Conservation (phyloP, 2,329 filamentous ascomycete genomes). For the Diaporthe destruens region DNA sequence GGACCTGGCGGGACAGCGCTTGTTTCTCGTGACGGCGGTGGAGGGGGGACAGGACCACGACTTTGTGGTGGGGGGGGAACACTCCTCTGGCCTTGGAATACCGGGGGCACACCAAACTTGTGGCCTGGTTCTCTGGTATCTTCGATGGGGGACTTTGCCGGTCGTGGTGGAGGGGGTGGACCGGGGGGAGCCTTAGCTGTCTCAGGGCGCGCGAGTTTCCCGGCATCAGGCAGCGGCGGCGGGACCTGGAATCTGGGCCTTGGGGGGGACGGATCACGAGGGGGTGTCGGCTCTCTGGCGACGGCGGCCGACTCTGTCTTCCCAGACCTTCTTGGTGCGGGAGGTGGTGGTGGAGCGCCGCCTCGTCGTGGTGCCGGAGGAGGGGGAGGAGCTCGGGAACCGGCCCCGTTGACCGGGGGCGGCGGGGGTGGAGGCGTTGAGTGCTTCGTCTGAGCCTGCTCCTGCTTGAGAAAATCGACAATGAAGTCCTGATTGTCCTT, state of each 20-base stretch:
- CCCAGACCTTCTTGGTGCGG: conserved; percentile 71
- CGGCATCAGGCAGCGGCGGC: conserved; percentile 89
- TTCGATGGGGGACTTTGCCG: conserved; percentile 78
- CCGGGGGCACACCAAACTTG: conserved; percentile 83
- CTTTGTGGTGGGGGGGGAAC: conserved; percentile 82
- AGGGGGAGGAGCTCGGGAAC: conserved; percentile 57
- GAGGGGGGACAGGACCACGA: conserved; percentile 78
- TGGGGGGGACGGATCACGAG: conserved; percentile 78
- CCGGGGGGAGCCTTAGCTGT: conserved; percentile 66
- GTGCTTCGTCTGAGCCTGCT: conserved; percentile 61
- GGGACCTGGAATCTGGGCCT: conserved; percentile 84
- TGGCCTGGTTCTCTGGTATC: conserved; percentile 69
- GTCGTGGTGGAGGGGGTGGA: conserved; percentile 76
- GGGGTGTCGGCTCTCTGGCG: conserved; percentile 65
- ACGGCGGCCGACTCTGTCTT: conserved; percentile 58
- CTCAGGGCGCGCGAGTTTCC: conserved; percentile 79
- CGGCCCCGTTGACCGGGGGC: conserved; percentile 53
- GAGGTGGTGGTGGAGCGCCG: conserved; percentile 63
- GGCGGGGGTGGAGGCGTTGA: conserved; percentile 54
- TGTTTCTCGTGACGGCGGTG: conserved; percentile 66
- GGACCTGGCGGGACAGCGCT: conserved; percentile 49
- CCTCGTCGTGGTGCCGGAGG: conserved; percentile 52
- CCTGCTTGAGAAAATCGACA: conserved; percentile 71
- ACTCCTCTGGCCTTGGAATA: conserved; percentile 77
- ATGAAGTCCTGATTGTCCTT: conserved; percentile 78